A percentile compares a stretch with the other conserved stretches of the same genome.
These are phyloP conservation scores for Candida maesae DNA, from an alignment of 805 yeast genomes.

Conservation along the genomic window DNA sequence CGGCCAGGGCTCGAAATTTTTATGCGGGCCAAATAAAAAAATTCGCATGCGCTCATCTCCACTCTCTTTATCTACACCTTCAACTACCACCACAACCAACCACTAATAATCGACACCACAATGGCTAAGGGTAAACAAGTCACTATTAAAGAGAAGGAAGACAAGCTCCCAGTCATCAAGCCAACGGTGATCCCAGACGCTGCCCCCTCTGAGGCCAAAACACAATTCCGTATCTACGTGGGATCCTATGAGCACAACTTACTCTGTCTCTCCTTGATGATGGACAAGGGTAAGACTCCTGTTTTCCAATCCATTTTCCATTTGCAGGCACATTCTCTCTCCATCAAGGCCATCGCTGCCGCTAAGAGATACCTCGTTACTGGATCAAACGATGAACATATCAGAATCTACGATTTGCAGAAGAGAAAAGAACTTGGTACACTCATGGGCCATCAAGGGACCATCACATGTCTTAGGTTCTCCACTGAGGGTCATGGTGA, in stretches of 20 bases:
- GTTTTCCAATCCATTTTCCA: slow-evolving; percentile 92
- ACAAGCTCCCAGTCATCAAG: slow-evolving; percentile 17
- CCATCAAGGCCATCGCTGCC: slow-evolving; percentile 80
- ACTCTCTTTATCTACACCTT: not conserved
- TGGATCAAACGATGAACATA: slow-evolving; percentile 94
- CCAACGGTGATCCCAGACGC: slow-evolving; percentile 24
- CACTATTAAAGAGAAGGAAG: slow-evolving; percentile 5
- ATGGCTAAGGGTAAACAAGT: slow-evolving; percentile 15
- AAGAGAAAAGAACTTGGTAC: slow-evolving; percentile 93
- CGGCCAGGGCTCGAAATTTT: slow-evolving; percentile 2
- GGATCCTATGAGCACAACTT: slow-evolving; percentile 96
- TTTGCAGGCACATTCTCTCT: slow-evolving; percentile 88
- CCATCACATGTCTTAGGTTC: slow-evolving; percentile 74
- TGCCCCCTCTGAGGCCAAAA: slow-evolving; percentile 3
- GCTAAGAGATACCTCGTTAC: slow-evolving; percentile 85
- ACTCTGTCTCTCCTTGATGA: slow-evolving; percentile 73
- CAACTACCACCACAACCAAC: not conserved
- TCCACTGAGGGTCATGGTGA: slow-evolving; percentile 44
- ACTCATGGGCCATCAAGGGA: slow-evolving; percentile 82
- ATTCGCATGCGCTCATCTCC: slow-evolving; percentile 1
- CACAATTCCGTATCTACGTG: slow-evolving; percentile 73
- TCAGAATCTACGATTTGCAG: slow-evolving; percentile 89
- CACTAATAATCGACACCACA: too few relatives aligned
- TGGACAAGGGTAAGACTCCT: slow-evolving; percentile 48
- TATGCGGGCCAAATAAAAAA: slow-evolving; percentile 1